Evolutionary conservation across 345 rosid genomes (phyloP).

Genomic region (Eucalyptus globulus): DNA sequence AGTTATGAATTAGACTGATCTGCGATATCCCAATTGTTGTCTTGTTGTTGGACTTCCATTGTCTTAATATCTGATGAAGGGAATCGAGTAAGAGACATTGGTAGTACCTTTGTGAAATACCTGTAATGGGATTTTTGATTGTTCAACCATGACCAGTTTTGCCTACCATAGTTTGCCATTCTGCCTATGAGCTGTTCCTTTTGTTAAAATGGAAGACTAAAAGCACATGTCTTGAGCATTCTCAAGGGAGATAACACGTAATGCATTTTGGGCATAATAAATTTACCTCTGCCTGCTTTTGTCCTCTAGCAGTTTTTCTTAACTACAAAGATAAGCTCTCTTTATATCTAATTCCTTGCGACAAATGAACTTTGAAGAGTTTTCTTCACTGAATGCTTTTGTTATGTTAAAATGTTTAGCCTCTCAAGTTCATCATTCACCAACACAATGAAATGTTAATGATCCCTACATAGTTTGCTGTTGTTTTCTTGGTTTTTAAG

Average conservation of each 20-base stretch:
- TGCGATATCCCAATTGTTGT: not conserved
- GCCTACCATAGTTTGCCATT: not conserved
- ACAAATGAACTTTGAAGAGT: not conserved
- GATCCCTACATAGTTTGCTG: not conserved
- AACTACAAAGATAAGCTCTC: not conserved
- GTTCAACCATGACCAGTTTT: not conserved
- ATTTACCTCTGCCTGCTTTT: not conserved
- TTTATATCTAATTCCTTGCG: not conserved
- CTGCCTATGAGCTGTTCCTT: not conserved
- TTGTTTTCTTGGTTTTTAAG: not conserved
- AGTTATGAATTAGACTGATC: not conserved
- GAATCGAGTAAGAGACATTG: not conserved
- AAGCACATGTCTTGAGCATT: not conserved
- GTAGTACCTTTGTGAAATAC: not conserved
- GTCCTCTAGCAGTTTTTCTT: not conserved
- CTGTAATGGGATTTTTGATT: not conserved
- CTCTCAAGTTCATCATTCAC: not conserved
- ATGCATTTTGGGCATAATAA: not conserved
- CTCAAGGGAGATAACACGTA: not conserved
- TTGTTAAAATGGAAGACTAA: not conserved
- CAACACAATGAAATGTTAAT: not conserved
- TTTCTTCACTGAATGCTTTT: not conserved
- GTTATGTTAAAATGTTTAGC: not conserved
- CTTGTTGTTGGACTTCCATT: not conserved
- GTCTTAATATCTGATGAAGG: not conserved